phyloP scores from a whole-genome alignment of 2,329 filamentous ascomycete genomes.

The Mycosphaerella sp. region DNA sequence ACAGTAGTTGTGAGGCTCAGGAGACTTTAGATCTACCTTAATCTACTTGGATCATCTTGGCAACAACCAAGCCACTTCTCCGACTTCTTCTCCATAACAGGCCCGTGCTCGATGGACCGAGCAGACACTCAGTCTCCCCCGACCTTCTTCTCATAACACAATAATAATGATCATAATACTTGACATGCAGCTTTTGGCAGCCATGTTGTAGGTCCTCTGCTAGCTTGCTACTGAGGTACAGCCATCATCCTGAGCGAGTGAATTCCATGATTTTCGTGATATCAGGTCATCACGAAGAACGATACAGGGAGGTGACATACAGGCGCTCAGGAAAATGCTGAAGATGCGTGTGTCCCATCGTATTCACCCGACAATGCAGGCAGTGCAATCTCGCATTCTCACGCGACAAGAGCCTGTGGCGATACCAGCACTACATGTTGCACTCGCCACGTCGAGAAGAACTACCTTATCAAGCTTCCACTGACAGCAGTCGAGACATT shows the following conservation, averaged over 20 bases:
- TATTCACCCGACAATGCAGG: conserved; percentile 38
- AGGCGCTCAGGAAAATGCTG: conserved; percentile 37
- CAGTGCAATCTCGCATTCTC: conserved; percentile 39
- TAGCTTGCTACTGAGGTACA: not conserved
- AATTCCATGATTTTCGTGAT: too few relatives aligned
- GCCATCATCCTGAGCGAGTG: too few relatives aligned
- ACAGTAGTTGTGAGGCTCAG: too few relatives aligned
- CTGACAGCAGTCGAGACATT: conserved; percentile 8
- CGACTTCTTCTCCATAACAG: not conserved
- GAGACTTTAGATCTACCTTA: too few relatives aligned
- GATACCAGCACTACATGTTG: conserved; percentile 21
- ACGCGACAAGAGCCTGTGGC: conserved; percentile 29
- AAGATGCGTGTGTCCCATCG: conserved; percentile 41
- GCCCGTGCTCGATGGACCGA: not conserved
- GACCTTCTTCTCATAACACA: not conserved
- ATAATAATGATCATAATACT: too few relatives aligned
- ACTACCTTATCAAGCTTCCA: conserved; percentile 15
- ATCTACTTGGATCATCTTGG: too few relatives aligned
- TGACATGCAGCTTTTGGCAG: too few relatives aligned
- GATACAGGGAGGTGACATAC: conserved; percentile 40
- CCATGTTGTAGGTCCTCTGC: not conserved
- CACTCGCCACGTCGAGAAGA: conserved; percentile 18
- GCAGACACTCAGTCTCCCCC: not conserved
- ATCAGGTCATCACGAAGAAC: conserved; percentile 41
- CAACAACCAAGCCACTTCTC: too few relatives aligned